Conservation (phyloP, 768 basidiomycete species). For the Thelephora ganbajun region DNA sequence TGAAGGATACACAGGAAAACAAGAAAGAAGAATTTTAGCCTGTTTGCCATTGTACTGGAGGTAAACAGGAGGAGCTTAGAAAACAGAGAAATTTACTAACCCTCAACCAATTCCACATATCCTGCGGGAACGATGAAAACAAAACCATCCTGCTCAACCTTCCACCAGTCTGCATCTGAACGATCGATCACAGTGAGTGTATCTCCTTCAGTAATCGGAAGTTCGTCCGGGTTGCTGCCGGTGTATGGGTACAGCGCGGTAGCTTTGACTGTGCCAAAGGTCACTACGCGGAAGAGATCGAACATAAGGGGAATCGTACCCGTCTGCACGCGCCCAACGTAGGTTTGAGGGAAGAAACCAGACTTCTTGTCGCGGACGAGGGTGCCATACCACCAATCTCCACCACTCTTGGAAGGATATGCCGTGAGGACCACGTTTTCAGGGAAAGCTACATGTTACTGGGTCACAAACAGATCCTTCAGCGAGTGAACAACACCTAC, state of each 20-base stretch:
- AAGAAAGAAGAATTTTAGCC: slow-evolving; percentile 68
- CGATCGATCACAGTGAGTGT: slow-evolving; percentile 65
- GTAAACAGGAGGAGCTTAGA: slow-evolving; percentile 49
- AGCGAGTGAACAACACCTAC: slow-evolving; percentile 29
- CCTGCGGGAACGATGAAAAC: slow-evolving; percentile 87
- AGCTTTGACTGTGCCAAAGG: slow-evolving; percentile 37
- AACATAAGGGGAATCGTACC: slow-evolving; percentile 30
- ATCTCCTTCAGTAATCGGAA: slow-evolving; percentile 79
- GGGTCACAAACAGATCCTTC: slow-evolving; percentile 2
- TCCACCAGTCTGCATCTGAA: slow-evolving; percentile 90
- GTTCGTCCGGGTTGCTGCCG: slow-evolving; percentile 60
- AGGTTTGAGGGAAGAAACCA: slow-evolving; percentile 87
- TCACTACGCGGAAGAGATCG: slow-evolving; percentile 2
- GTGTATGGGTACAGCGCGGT: slow-evolving; percentile 72
- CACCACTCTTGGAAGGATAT: slow-evolving; percentile 72
- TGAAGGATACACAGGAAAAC: slow-evolving; percentile 21
- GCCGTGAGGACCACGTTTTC: slow-evolving; percentile 69
- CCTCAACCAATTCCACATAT: slow-evolving; percentile 75
- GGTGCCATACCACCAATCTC: slow-evolving; percentile 92
- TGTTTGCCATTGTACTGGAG: slow-evolving; percentile 35
- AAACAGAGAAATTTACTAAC: slow-evolving; percentile 61
- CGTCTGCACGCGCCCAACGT: slow-evolving; percentile 58
- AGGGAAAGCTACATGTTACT: slow-evolving; percentile 42
- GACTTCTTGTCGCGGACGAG: slow-evolving; percentile 45
- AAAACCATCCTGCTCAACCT: slow-evolving; percentile 74